Percentiles rank a stretch among this genome's conserved stretches.
Evolutionary conservation across 2,329 filamentous ascomycete species (phyloP).

Genomic region (Mycogone perniciosa): DNA sequence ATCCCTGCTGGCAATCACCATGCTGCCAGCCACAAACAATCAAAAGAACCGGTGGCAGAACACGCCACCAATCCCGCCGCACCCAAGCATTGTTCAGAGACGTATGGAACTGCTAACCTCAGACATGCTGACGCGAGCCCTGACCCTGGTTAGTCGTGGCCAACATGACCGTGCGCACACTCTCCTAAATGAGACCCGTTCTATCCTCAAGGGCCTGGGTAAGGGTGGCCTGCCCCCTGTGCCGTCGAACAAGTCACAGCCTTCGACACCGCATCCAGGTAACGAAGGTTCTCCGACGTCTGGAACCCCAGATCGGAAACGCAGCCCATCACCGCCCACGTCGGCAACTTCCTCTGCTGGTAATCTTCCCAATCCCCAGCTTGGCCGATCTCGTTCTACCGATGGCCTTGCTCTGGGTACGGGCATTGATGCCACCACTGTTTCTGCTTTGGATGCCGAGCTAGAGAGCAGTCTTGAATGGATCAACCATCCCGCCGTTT

Average conservation of each 20-base stretch:
- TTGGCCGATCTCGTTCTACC: conserved; percentile 47
- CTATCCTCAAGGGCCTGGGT: conserved; percentile 89
- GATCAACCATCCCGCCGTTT: conserved; percentile 96
- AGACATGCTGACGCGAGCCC: conserved; percentile 89
- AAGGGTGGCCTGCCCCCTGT: conserved; percentile 92
- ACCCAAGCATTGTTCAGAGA: conserved; percentile 89
- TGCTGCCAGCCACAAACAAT: conserved; percentile 66
- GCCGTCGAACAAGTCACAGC: conserved; percentile 50
- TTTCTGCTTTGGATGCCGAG: conserved; percentile 83
- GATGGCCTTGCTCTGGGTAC: conserved; percentile 55
- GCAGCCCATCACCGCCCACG: conserved; percentile 48
- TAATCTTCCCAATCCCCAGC: conserved; percentile 36
- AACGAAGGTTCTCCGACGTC: conserved; percentile 39
- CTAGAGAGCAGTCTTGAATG: conserved; percentile 88
- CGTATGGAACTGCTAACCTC: conserved; percentile 97
- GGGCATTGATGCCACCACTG: conserved; percentile 77
- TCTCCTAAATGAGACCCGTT: conserved; percentile 84
- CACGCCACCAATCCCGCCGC: conserved; percentile 81
- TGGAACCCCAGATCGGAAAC: conserved; percentile 48
- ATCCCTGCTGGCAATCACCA: conserved; percentile 88
- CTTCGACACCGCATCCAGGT: conserved; percentile 43
- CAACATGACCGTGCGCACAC: conserved; percentile 94
- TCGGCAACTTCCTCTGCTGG: conserved; percentile 39
- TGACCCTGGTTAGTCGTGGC: conserved; percentile 83
- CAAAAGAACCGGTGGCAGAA: conserved; percentile 61